Evolutionary conservation across 2,329 filamentous ascomycete species (phyloP), one percentile per base, ranked within the genome.

Genomic region (Stenocarpella maydis): DNA sequence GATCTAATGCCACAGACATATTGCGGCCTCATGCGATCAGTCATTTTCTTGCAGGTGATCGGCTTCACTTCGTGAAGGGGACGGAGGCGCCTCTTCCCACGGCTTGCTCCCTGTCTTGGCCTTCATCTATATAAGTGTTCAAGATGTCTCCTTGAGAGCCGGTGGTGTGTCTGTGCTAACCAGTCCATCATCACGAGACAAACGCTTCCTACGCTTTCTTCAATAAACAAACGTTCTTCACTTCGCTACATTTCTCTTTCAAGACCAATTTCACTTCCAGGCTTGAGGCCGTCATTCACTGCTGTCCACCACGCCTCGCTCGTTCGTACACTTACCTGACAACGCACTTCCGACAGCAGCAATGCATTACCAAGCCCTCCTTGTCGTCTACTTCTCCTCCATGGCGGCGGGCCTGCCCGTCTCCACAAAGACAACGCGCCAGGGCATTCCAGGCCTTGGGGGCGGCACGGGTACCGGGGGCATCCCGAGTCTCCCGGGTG

Each of bases 11-110:
- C 58, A 49, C 58, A 49, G 43, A 49, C 58, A 63, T 49, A 63
- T 63, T 63, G n/a, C 58, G 7, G 58, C 28, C 58, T 63, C 58
- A 63, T 63, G 58, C 58, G 58, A 63, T 63, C 17, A 58, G n/a
- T 67, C 39, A 58, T 55, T 26, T 15, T 21, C 31, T n/a, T 39
- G 52, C 41, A 58, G 39, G n/a, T n/a, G 49, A 8, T 41, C 65
- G 65, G 52, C 17, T 41, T 39, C 21, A 39, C 28, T 58, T 41
- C 65, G 43, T 3, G 34, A 67, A n/a, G 21, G 4, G 52, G 53
- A 37, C 58, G 45, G 21, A 47, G 15, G 21, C 10, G 39, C 31
- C 15, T 7, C 21, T 41, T n/a, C 1, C 24, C 52, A 58, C 5
- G 31, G 28, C 37, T n/a, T 2, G 19, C 6, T 31, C 7, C 7